Base-by-base conservation (phyloP, 2,329 filamentous ascomycete species). In the Colletotrichum noveboracense region DNA sequence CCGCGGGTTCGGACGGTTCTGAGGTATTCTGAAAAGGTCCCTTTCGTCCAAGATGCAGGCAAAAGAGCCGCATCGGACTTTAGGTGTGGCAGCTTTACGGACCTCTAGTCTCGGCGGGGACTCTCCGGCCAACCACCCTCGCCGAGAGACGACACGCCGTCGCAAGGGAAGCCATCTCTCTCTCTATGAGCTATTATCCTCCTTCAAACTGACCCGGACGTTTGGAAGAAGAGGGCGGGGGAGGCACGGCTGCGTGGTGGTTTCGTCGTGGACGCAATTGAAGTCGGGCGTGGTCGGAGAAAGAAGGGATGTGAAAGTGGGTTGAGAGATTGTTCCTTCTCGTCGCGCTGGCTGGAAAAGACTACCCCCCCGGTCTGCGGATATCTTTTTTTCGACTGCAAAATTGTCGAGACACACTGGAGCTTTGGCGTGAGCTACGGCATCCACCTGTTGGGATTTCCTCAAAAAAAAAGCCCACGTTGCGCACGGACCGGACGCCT, bases 121-220 rank as follows among this genome's bases (percentile, higher is more conserved):
- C 83, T 82, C 89, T 88, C 79, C 89, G 87, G 79, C 88, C 84
- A 65, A 89, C 89, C 82, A 92, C 86, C 81, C 93, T 89, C 79
- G 89, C 89, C 77, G 93, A 93, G 79, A 91, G 84, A 81, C 92
- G 92, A 85, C 90, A 93, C 82, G 89, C 91, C 83, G 90, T 87
- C 83, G 89, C 89, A 82, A 94, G 87, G 80, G 92, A 93, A 83
- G 93, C 92, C 93, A 94, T 94, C 80, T 76, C 62, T 76, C 62
- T 48, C n/a, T 21, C 16, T n/a, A 13, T 52, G 43, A 21, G 43
- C n/a, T 52, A 52, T 21, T 52, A 21, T 52, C 43, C 8, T 55
- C 30, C 56, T 68, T 69, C 56, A 61, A 18, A 16, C 43, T 48
- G 67, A 65, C 68, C 52, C 13, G 62, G 8, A 56, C 66, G 16